These are phyloP conservation scores for Ogataea corticis DNA, from an alignment of 805 yeast genomes.

Conservation along the genomic window DNA sequence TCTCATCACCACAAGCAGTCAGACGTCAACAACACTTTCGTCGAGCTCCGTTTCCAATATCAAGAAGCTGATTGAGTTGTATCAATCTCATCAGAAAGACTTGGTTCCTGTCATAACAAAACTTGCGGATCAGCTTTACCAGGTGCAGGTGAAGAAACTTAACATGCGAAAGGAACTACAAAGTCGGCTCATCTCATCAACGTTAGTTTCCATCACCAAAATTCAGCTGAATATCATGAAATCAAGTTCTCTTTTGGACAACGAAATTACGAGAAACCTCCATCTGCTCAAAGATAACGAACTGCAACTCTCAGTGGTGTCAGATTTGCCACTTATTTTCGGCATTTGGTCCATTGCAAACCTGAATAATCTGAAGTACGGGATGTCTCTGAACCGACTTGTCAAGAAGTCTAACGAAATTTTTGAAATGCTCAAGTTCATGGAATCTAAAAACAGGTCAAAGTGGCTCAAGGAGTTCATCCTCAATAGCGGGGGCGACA, in stretches of 20 bases:
- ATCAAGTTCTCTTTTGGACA: conserved; percentile 31
- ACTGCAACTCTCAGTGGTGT: conserved; percentile 39
- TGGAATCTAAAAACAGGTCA: conserved; percentile 54
- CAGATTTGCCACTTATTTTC: conserved; percentile 70
- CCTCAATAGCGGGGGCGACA: conserved; percentile 26
- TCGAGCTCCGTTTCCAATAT: conserved; percentile 27
- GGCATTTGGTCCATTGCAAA: conserved; percentile 68
- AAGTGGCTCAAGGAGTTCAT: conserved; percentile 70
- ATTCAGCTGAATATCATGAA: conserved; percentile 40
- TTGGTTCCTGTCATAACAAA: conserved; percentile 35
- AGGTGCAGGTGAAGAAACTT: conserved; percentile 39
- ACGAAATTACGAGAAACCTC: conserved; percentile 35
- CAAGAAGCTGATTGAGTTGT: conserved; percentile 20
- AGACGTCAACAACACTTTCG: conserved; percentile 30
- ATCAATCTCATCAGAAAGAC: conserved; percentile 20
- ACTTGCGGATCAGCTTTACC: conserved; percentile 37
- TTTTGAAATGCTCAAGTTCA: conserved; percentile 54
- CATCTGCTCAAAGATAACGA: conserved; percentile 34
- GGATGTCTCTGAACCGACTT: conserved; percentile 38
- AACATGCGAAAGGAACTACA: conserved; percentile 35
- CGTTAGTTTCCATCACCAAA: conserved; percentile 37
- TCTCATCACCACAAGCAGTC: conserved; percentile 31
- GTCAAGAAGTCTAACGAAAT: conserved; percentile 52
- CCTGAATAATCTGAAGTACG: conserved; percentile 61
- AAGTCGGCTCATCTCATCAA: conserved; percentile 33